Percentiles rank a stretch among this genome's conserved stretches.
Evolutionary conservation across 2,329 filamentous ascomycete genomes (phyloP).

Genomic region (Curvularia spicifera): DNA sequence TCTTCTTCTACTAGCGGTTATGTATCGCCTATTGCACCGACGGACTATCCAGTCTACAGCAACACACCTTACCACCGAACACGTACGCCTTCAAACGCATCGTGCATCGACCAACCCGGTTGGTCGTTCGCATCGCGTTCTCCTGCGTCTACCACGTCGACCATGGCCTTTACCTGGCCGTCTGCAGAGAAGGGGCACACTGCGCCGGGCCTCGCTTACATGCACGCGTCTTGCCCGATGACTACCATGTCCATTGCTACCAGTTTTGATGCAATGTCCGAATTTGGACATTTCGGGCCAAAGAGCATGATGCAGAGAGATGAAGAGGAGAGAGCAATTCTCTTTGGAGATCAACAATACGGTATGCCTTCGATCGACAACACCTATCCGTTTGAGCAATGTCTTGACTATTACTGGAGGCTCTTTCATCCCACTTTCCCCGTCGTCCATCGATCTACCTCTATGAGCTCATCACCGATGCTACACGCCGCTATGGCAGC

Average conservation of each 20-base stretch:
- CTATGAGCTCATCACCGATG: slow-evolving; percentile 51
- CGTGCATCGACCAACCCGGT: slow-evolving; percentile 35
- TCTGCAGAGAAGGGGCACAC: slow-evolving; percentile 38
- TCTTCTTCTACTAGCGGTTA: slow-evolving; percentile 47
- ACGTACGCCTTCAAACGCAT: slow-evolving; percentile 48
- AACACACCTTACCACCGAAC: slow-evolving; percentile 43
- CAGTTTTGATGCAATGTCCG: slow-evolving; percentile 31
- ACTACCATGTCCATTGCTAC: slow-evolving; percentile 29
- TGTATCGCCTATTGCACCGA: slow-evolving; percentile 36
- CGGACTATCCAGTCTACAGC: slow-evolving; percentile 40
- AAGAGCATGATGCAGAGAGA: slow-evolving; percentile 47
- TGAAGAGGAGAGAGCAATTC: slow-evolving; percentile 43
- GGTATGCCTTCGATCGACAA: slow-evolving; percentile 47
- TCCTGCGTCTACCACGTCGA: slow-evolving; percentile 45
- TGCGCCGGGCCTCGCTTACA: slow-evolving; percentile 34
- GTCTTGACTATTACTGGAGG: slow-evolving; percentile 55
- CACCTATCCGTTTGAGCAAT: slow-evolving; percentile 47
- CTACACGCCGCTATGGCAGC: slow-evolving; percentile 55
- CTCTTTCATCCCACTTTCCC: slow-evolving; percentile 55
- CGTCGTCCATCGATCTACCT: slow-evolving; percentile 52
- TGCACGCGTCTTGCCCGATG: slow-evolving; percentile 36
- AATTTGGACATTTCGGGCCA: slow-evolving; percentile 36
- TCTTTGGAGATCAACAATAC: slow-evolving; percentile 48
- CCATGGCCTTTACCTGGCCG: slow-evolving; percentile 42
- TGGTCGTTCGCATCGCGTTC: slow-evolving; percentile 44